phyloP scores from a whole-genome alignment of 2,329 filamentous ascomycete genomes.

The Pyrenophora seminiperda region DNA sequence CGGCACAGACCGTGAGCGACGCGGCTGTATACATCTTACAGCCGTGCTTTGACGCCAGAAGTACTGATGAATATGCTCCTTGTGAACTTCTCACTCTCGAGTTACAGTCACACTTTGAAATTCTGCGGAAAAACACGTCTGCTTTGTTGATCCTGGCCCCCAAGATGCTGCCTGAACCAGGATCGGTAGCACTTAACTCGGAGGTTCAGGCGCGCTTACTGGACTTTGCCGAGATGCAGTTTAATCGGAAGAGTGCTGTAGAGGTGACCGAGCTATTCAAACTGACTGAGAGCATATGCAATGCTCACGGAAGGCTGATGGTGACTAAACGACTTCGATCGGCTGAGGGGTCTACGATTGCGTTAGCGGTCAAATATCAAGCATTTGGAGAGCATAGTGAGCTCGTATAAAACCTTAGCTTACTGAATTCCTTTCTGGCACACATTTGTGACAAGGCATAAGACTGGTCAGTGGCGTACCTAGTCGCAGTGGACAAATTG shows the following conservation, averaged over 20 bases:
- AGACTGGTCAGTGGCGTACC: too few species aligned
- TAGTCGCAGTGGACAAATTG: too few species aligned
- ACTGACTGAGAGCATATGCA: constrained; percentile 32
- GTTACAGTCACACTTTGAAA: constrained; percentile 40
- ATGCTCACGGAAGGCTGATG: constrained; percentile 17
- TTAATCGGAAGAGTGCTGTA: constrained; percentile 33
- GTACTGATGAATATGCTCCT: constrained; percentile 13
- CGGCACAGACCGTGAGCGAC: constrained; percentile 35
- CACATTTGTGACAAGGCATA: too few species aligned
- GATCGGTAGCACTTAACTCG: constrained; percentile 5
- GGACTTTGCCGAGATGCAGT: constrained; percentile 40
- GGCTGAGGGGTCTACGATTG: constrained; percentile 6
- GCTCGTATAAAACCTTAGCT: not conserved
- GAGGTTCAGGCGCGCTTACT: constrained; percentile 19
- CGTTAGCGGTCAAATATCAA: constrained; percentile 9
- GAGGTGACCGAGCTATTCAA: constrained; percentile 38
- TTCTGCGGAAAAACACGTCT: constrained; percentile 34
- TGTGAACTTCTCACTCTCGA: constrained; percentile 30
- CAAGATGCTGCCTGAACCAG: constrained; percentile 22
- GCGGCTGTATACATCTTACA: constrained; percentile 47
- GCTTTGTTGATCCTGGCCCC: constrained; percentile 38
- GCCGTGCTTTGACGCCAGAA: constrained; percentile 21
- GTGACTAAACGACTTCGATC: constrained; percentile 14
- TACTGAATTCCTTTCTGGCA: too few species aligned
- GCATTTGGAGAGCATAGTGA: not conserved